Evolutionary conservation across 371 early-diverging fungal genomes (phyloP).

Genomic region (Haplosporangium sp.): DNA sequence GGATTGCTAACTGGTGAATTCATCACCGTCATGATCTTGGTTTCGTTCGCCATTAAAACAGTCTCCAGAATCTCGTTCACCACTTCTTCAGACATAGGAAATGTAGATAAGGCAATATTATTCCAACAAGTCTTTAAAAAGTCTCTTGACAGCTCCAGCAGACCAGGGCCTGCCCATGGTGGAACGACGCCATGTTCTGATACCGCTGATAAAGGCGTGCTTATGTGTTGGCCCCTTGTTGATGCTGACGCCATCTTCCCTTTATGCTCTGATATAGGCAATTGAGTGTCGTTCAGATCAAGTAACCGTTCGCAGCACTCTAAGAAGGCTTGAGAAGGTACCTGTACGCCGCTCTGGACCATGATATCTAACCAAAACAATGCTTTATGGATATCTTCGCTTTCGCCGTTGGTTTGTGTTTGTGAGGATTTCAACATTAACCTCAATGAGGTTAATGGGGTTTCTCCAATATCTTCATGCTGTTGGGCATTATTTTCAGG

Average conservation of each 20-base stretch:
- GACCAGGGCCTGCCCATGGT: not conserved
- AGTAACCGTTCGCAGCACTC: constrained; percentile 38
- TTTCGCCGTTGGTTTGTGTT: not conserved
- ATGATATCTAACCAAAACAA: constrained; percentile 35
- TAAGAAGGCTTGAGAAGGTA: constrained; percentile 30
- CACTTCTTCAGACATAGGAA: constrained; percentile 26
- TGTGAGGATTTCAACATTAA: constrained; percentile 12
- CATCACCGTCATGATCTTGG: constrained; percentile 17
- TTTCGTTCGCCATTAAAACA: constrained; percentile 24
- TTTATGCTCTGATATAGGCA: not conserved
- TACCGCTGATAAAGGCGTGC: not conserved
- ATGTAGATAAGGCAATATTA: constrained; percentile 11
- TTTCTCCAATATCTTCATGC: constrained; percentile 18
- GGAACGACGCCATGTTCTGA: not conserved
- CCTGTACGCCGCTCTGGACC: constrained; percentile 36
- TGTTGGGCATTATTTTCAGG: not conserved
- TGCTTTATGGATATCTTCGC: constrained; percentile 13
- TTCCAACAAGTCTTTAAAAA: constrained; percentile 29
- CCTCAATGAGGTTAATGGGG: constrained; percentile 19
- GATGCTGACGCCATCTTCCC: not conserved
- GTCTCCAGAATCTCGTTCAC: constrained; percentile 26
- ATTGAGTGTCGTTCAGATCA: constrained; percentile 1
- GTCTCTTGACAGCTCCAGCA: constrained; percentile 18
- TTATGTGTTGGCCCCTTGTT: too few species aligned
- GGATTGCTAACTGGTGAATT: not conserved